Evolutionary conservation across 106 monocot species (phyloP).

Genomic region (Amphibolis antarctica): DNA sequence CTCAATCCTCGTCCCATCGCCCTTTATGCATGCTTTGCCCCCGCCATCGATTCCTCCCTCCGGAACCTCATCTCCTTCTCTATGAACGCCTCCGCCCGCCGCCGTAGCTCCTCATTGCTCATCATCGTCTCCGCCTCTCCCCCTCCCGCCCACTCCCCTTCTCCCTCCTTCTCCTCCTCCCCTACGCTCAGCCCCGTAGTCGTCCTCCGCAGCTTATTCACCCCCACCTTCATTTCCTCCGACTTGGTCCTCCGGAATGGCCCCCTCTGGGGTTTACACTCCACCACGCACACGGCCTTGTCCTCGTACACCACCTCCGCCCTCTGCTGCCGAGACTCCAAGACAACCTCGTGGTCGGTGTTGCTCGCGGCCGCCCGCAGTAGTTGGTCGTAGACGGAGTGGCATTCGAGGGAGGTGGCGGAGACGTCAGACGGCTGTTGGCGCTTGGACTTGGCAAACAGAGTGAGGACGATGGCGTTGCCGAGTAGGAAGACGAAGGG

Average conservation of each 20-base stretch:
- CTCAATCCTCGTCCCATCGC: too few relatives aligned
- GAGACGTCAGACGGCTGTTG: neutral
- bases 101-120: constrained; percentile 10
- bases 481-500: constrained; percentile 20
- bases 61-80: constrained; percentile 16
- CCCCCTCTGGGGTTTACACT: neutral
- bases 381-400: neutral
- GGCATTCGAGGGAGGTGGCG: neutral
- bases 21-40: too few relatives aligned
- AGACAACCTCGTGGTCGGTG: neutral
- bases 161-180: neutral
- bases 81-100: constrained; percentile 19
- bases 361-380: neutral
- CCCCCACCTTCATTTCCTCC: neutral
- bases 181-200: neutral
- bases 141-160: neutral
- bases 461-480: constrained; percentile 18
- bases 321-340: neutral
- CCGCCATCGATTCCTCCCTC: constrained; percentile 5
- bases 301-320: neutral
- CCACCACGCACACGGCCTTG: neutral
- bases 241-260: constrained; percentile 5
- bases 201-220: neutral
- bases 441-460: constrained; percentile 13
- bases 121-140: neutral